Evolutionary conservation across 306 rosid species (phyloP), one percentile per base, ranked within the genome.

Genomic region (Leucaena leucocephala): DNA sequence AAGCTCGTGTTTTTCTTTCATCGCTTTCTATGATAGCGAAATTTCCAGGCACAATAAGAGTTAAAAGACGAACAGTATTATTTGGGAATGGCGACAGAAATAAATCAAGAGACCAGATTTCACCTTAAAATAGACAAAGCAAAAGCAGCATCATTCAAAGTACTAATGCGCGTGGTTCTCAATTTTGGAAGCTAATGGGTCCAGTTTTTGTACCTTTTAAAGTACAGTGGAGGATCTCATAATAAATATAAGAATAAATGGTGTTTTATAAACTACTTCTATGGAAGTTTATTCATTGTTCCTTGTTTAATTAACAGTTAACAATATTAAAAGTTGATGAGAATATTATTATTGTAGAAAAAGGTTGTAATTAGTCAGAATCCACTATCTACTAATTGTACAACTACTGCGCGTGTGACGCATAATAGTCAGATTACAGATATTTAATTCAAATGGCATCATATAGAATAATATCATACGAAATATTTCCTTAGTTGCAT

Each of bases 291-390:
- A 38, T 4, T 54, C n/a, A 17, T 54, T n/a, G 11, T 6, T 54
- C 22, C n/a, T 83, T 77, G 45, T 43, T 83, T 61, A 61, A 61
- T 13, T 74, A 62, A 70, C 58, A 61, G 34, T 13, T 74, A 62
- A 70, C 58, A 74, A 6, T 50, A 49, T 70, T 38, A 17, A 54
- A 54, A 19, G 8, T 54, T 5, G 1, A 27, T 22, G 15, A 62
- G 19, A 62, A 80, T 54, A 36, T n/a, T 64, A 22, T n/a, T 71
- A 17, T 27, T 64, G 67, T 68, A 16, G 22, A 61, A 16, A 17
- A 61, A 13, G 69, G 33, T 38, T 9, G 21, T 43, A 34, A 63
- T 17, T 38, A 17, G 67, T 59, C 86, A 82, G 78, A 77, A 82
- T 16, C 44, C 71, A 65, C 69, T 3, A 82, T 38, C 17, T 71